A percentile compares a stretch with the other conserved stretches of the same genome.
Conservation (phyloP, 345 rosid species). For the Erysimum cheiranthoides region DNA sequence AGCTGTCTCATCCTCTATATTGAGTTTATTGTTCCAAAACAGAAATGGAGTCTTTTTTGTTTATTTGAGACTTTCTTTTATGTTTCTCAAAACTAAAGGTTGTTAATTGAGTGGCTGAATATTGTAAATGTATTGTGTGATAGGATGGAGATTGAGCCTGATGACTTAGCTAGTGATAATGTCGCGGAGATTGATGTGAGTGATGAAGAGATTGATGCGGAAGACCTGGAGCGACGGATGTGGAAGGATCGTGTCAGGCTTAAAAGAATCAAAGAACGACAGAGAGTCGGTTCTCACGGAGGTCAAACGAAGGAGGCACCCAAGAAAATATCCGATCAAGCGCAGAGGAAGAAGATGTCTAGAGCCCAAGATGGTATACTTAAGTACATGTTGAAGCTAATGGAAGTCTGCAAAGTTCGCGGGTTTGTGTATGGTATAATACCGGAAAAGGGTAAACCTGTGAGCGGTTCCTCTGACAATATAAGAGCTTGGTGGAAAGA, state of each 20-base stretch:
- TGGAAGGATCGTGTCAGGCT: constrained; percentile 96
- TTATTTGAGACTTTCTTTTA: neutral
- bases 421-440: constrained; percentile 98
- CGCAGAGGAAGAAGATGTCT: constrained; percentile 99
- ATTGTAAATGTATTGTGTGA: constrained; percentile 23
- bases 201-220: constrained; percentile 94
- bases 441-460: constrained; percentile 96
- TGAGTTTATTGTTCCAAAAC: neutral
- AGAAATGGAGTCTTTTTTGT: neutral
- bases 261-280: constrained; percentile 78
- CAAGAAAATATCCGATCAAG: constrained; percentile 85
- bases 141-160: constrained; percentile 53
- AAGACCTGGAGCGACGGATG: constrained; percentile 89
- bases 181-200: constrained; percentile 97
- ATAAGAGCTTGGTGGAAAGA: constrained; percentile 99
- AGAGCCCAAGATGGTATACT: constrained; percentile 99
- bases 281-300: constrained; percentile 66
- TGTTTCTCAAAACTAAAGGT: neutral
- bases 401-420: constrained; percentile 98
- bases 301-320: constrained; percentile 67
- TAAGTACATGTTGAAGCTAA: constrained; percentile 96
- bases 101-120: neutral
- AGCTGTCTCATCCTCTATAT: neutral
- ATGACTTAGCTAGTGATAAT: constrained; percentile 76
- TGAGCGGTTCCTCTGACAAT: constrained; percentile 94